These are phyloP conservation scores for Sarocladium brachiariae DNA, from an alignment of 2,329 filamentous ascomycete species.

Conservation along the genomic window DNA sequence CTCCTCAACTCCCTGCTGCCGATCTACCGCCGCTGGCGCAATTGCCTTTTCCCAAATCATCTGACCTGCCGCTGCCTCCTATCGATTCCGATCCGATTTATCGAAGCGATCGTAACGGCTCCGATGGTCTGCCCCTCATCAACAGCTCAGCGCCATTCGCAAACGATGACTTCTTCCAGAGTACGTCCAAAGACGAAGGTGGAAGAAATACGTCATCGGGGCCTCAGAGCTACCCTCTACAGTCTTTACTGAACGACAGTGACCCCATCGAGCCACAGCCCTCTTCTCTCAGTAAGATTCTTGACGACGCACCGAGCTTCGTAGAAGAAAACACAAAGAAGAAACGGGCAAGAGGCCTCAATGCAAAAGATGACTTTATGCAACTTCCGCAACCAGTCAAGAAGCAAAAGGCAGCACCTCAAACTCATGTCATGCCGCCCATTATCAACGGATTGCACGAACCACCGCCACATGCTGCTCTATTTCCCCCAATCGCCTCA, in stretches of 20 bases:
- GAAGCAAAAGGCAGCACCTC: slow-evolving; percentile 54
- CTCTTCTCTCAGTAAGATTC: slow-evolving; percentile 38
- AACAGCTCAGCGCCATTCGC: slow-evolving; percentile 10
- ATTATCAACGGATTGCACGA: slow-evolving; percentile 60
- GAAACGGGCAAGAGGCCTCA: slow-evolving; percentile 43
- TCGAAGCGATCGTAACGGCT: slow-evolving; percentile 30
- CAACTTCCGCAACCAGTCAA: slow-evolving; percentile 58
- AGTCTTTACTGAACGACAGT: slow-evolving; percentile 33
- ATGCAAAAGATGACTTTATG: slow-evolving; percentile 54
- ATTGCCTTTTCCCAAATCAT: slow-evolving; percentile 34
- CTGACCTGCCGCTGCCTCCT: slow-evolving; percentile 41
- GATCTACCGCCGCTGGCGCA: slow-evolving; percentile 50
- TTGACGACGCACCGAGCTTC: slow-evolving; percentile 36
- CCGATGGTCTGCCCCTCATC: slow-evolving; percentile 10
- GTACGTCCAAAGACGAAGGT: neutral
- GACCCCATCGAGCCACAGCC: slow-evolving; percentile 30
- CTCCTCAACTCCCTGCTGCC: slow-evolving; percentile 39
- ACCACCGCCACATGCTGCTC: slow-evolving; percentile 51
- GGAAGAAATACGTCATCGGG: neutral
- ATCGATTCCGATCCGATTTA: slow-evolving; percentile 41
- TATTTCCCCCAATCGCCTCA: slow-evolving; percentile 58
- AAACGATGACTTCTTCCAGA: slow-evolving; percentile 5
- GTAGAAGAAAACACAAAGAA: slow-evolving; percentile 42
- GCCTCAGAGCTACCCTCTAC: slow-evolving; percentile 25
- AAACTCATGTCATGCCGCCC: slow-evolving; percentile 49